Conservation (phyloP, 139 green algal species). For the Chlorella sp. region DNA sequence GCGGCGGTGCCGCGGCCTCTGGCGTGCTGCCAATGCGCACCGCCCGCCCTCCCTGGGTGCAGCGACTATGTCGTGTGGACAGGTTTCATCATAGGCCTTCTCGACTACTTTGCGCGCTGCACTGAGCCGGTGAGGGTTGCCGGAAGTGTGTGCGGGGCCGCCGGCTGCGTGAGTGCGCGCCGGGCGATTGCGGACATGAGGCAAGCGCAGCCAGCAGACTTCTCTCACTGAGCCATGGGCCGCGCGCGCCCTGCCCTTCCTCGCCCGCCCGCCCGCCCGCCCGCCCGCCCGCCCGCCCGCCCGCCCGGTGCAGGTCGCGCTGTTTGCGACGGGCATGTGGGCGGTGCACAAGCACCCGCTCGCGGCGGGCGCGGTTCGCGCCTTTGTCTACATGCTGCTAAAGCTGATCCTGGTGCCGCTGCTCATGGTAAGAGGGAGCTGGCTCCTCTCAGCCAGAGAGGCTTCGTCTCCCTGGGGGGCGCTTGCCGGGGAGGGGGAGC, state of each 20-base stretch:
- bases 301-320: slow-evolving; percentile 15
- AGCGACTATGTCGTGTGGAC: slow-evolving; percentile 19
- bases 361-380: slow-evolving; percentile 5
- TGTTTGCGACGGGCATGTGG: slow-evolving; percentile 33
- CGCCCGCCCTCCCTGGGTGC: too few relatives aligned
- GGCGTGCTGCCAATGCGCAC: too few relatives aligned
- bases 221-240: too few relatives aligned
- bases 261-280: neutral
- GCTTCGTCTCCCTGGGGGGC: too few relatives aligned
- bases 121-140: slow-evolving; percentile 41
- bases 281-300: neutral
- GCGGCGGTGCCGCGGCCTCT: too few relatives aligned
- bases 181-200: too few relatives aligned
- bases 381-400: slow-evolving; percentile 35
- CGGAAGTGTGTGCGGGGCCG: neutral
- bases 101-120: slow-evolving; percentile 38
- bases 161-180: neutral
- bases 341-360: slow-evolving; percentile 27
- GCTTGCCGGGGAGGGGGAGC: too few relatives aligned
- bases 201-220: too few relatives aligned
- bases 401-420: slow-evolving; percentile 39
- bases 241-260: neutral
- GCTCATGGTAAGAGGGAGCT: neutral
- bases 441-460: too few relatives aligned
- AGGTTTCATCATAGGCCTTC: slow-evolving; percentile 27